A percentile compares a stretch with the other conserved stretches of the same genome.
Evolutionary conservation across 768 basidiomycete genomes (phyloP).

Genomic region (Nidularia sp.): DNA sequence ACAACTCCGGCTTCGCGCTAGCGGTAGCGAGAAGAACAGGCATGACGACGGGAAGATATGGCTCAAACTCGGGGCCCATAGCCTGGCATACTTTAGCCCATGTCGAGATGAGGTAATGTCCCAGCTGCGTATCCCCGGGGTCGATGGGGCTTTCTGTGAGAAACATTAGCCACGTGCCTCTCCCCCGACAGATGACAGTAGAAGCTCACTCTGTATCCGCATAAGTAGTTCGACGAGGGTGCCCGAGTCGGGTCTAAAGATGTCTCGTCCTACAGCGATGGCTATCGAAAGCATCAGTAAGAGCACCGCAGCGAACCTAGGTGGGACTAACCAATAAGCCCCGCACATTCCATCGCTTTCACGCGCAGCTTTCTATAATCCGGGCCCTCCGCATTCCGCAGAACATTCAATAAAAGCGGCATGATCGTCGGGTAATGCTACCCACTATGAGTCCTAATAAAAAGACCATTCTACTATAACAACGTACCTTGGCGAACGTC

Average conservation of each 20-base stretch:
- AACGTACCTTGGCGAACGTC: slow-evolving; percentile 65
- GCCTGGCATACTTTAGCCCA: slow-evolving; percentile 91
- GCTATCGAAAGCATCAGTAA: slow-evolving; percentile 34
- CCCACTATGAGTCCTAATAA: neutral
- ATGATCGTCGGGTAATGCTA: slow-evolving; percentile 78
- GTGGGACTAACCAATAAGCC: slow-evolving; percentile 60
- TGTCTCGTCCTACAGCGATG: slow-evolving; percentile 79
- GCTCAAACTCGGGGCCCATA: slow-evolving; percentile 80
- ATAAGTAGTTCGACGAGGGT: slow-evolving; percentile 71
- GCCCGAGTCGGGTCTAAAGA: slow-evolving; percentile 72
- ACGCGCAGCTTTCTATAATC: too few species aligned
- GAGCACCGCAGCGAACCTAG: neutral
- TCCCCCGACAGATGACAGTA: neutral
- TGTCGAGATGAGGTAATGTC: slow-evolving; percentile 77
- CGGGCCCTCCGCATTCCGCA: too few species aligned
- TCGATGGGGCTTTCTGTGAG: slow-evolving; percentile 59
- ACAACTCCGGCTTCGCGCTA: slow-evolving; percentile 75
- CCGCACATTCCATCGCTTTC: slow-evolving; percentile 76
- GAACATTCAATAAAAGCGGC: slow-evolving; percentile 48
- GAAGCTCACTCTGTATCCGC: slow-evolving; percentile 64
- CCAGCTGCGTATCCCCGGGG: slow-evolving; percentile 65
- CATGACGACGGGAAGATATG: slow-evolving; percentile 83
- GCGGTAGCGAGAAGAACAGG: slow-evolving; percentile 73
- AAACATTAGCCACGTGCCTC: neutral
- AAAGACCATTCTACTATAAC: neutral